phyloP scores from a whole-genome alignment of 495 filamentous ascomycete species.

The Podospora tetraspora region DNA sequence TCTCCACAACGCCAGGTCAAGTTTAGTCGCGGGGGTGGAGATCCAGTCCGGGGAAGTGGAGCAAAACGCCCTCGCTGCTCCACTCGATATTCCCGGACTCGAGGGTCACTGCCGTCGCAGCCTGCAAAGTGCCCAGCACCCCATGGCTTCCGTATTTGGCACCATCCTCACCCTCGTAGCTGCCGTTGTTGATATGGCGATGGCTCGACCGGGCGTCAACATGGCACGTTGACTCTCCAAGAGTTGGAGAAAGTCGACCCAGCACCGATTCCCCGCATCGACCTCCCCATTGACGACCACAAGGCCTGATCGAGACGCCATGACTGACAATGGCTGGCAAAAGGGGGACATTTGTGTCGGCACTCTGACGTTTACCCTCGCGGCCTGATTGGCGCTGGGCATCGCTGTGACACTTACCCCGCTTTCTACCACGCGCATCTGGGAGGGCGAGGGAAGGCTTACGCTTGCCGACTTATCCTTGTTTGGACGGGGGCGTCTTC shows the following conservation, averaged over 20 bases:
- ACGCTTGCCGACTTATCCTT: not conserved
- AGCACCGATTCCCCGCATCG: not conserved
- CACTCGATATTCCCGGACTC: slow-evolving; percentile 11
- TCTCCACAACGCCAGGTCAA: slow-evolving; percentile 12
- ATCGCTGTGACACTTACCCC: slow-evolving; percentile 30
- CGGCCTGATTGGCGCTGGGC: slow-evolving; percentile 30
- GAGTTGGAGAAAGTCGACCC: not conserved
- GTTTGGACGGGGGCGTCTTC: not conserved
- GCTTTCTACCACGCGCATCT: slow-evolving; percentile 23
- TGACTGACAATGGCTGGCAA: not conserved
- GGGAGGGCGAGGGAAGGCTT: not conserved
- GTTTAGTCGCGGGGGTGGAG: slow-evolving; percentile 23
- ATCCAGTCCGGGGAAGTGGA: slow-evolving; percentile 27
- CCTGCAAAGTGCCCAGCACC: not conserved
- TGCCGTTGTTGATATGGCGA: not conserved
- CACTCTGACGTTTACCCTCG: slow-evolving; percentile 25
- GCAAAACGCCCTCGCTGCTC: not conserved
- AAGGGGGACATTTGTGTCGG: slow-evolving; percentile 12
- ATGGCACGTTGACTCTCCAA: not conserved
- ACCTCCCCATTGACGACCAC: not conserved
- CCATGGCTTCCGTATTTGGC: not conserved
- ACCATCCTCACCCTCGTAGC: not conserved
- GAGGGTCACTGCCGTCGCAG: not conserved
- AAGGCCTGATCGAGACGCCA: slow-evolving; percentile 13
- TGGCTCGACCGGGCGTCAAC: not conserved